Evolutionary conservation across 768 basidiomycete genomes (phyloP).

Genomic region (Pisolithus microcarpus): DNA sequence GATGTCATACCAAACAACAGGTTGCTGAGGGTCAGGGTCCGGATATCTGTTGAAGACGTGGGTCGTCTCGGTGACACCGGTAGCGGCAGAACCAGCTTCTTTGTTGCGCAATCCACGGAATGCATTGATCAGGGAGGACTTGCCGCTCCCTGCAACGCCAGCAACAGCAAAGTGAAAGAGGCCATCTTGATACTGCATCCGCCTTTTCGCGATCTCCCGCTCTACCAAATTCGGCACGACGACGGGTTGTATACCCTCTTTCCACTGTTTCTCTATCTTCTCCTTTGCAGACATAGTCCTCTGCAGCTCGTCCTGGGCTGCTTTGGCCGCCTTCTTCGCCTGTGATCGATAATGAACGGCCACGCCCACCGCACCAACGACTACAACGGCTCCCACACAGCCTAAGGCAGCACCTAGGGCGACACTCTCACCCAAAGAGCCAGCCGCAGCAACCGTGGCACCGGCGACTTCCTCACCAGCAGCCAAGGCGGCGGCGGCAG

Average conservation of each 20-base stretch:
- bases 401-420: too few species aligned
- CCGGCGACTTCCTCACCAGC: too few species aligned
- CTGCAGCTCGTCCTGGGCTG: background rate
- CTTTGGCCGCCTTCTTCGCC: slow-evolving; percentile 4
- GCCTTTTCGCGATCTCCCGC: slow-evolving; percentile 6
- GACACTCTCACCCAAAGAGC: too few species aligned
- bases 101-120: slow-evolving; percentile 24
- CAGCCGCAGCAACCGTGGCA: too few species aligned
- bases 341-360: too few species aligned
- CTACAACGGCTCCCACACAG: too few species aligned
- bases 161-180: slow-evolving; percentile 28
- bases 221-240: slow-evolving; percentile 17
- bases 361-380: too few species aligned
- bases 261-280: slow-evolving; percentile 12
- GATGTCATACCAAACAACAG: slow-evolving; percentile 29
- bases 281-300: background rate
- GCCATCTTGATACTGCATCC: slow-evolving; percentile 17
- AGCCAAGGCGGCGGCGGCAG: too few species aligned
- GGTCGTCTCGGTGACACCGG: slow-evolving; percentile 26
- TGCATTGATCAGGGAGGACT: slow-evolving; percentile 32
- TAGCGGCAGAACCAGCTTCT: slow-evolving; percentile 18
- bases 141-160: slow-evolving; percentile 28
- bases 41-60: slow-evolving; percentile 17
- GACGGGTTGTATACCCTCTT: slow-evolving; percentile 18
- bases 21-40: slow-evolving; percentile 12